A percentile compares a stretch with the other conserved stretches of the same genome.
Evolutionary conservation across 805 yeast genomes (phyloP).

Genomic region (Ogataea methanolica): DNA sequence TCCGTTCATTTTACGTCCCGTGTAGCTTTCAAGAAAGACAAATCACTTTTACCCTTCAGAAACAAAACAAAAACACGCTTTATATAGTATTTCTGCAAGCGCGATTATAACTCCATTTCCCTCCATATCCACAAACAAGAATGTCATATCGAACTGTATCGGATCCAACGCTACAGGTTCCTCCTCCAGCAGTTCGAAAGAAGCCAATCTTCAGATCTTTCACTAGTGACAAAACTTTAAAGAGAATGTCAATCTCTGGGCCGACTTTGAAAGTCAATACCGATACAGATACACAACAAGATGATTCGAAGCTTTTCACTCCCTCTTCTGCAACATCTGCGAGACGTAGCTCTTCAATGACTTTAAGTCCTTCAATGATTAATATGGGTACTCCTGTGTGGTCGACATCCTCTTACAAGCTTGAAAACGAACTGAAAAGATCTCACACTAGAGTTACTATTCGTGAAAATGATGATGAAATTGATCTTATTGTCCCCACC

Average conservation of each 20-base stretch:
- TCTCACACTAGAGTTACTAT: conserved; percentile 10
- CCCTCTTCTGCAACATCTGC: neutral
- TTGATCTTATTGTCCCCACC: conserved; percentile 24
- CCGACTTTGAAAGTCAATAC: conserved; percentile 11
- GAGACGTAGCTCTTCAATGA: conserved; percentile 6
- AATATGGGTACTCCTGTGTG: conserved; percentile 5
- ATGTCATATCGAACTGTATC: neutral
- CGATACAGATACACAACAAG: neutral
- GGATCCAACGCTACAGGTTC: neutral
- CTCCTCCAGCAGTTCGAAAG: conserved; percentile 1
- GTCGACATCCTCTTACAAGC: conserved; percentile 8
- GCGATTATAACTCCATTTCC: neutral
- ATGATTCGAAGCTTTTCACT: neutral
- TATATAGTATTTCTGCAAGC: too few relatives aligned
- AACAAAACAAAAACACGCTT: too few relatives aligned
- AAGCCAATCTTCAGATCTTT: conserved; percentile 18
- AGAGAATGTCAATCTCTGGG: conserved; percentile 10
- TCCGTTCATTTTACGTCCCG: too few relatives aligned
- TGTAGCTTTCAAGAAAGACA: too few relatives aligned
- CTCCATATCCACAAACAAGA: neutral
- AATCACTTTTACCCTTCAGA: too few relatives aligned
- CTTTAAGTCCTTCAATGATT: conserved; percentile 4
- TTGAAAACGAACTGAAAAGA: conserved; percentile 20
- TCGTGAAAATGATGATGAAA: neutral
- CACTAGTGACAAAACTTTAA: conserved; percentile 10